Evolutionary conservation across 768 basidiomycete species (phyloP), one percentile per base, ranked within the genome.

Genomic region (Amylocystis lapponica): DNA sequence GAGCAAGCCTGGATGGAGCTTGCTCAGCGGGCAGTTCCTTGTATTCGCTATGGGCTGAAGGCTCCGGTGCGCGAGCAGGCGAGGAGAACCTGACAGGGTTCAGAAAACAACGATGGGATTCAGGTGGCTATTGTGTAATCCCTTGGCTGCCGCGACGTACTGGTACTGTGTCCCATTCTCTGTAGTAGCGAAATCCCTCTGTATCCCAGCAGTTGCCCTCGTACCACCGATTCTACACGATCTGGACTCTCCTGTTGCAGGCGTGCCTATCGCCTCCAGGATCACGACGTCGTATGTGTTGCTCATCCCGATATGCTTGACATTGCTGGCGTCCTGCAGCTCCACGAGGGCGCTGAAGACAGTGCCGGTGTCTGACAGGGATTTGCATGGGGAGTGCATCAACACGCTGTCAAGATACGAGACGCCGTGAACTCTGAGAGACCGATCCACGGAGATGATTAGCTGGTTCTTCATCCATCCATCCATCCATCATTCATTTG

Each of bases 221-320:
- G 53, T 81, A 84, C 88, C 88, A 93, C 37, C 89, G 68, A 59
- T 88, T 86, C 59, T 89, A 88, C 12, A 92, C 85, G 22, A 89
- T 76, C 44, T 86, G 74, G 3, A 86, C 75, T 36, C 57, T 57
- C 22, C 60, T 36, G 47, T 75, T 70, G 42, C 79, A 72, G 66
- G 13, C 70, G 65, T 70, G 65, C 27, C 70, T 33, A 89, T 60
- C 13, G 71, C 70, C 20, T 66, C 60, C 12, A 92, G 71, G 13
- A 78, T 45, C 4, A 56, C 54, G 2, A 78, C 70, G 45, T 87
- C 81, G 52, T 90, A 88, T 3, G 78, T 70, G 56, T 91, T 91
- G 65, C 85, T 86, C 35, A 92, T 66, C 1, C 88, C 88, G 34
- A 88, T 85, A 55, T 66, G 57, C 47, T 66, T 69, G 7, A 83